Conservation (phyloP, 306 rosid species). For the Glycyrrhiza uralensis region DNA sequence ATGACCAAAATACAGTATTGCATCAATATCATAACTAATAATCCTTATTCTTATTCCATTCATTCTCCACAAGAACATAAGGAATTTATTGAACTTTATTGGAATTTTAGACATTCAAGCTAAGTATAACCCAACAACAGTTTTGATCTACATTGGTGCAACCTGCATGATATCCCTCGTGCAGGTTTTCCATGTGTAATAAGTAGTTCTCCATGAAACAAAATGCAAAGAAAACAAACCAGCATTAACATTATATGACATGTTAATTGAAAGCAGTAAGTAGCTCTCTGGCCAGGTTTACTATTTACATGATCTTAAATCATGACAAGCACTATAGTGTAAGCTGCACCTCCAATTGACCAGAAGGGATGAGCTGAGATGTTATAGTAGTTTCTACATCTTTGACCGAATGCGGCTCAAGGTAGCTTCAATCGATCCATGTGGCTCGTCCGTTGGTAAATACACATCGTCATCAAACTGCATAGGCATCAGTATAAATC, state of each 20-base stretch:
- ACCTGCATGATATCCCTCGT: neutral
- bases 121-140: neutral
- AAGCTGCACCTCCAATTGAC: conserved; percentile 8
- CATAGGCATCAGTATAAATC: conserved; percentile 13
- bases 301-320: neutral
- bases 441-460: conserved; percentile 92
- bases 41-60: neutral
- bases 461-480: conserved; percentile 93
- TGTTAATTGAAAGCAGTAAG: neutral
- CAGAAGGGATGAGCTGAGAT: conserved; percentile 20
- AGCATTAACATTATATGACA: neutral
- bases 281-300: neutral
- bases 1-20: neutral
- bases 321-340: neutral
- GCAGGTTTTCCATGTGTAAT: conserved; percentile 2
- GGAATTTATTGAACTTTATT: conserved; percentile 20
- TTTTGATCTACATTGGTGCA: neutral
- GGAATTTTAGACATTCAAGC: neutral
- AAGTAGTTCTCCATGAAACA: neutral
- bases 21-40: neutral
- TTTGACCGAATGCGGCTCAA: conserved; percentile 71
- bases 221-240: neutral
- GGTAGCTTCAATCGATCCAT: conserved; percentile 88
- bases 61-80: neutral
- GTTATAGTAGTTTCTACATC: conserved; percentile 43